Percentiles rank a stretch among this genome's conserved stretches.
Conservation (phyloP, 768 basidiomycete species). For the Myochromella boudieri region DNA sequence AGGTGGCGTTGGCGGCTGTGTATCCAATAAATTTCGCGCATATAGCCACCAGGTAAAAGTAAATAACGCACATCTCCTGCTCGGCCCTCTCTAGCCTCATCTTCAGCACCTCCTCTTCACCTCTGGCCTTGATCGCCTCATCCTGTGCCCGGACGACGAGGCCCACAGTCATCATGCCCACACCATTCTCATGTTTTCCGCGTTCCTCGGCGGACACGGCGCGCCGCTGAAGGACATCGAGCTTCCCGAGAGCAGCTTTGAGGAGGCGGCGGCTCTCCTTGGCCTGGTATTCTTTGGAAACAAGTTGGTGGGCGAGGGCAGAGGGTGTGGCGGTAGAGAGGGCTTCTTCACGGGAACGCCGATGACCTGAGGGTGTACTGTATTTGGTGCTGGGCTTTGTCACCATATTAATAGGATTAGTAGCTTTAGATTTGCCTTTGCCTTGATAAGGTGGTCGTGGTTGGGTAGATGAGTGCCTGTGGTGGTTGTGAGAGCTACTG, state of each 20-base stretch:
- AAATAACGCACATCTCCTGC: slow-evolving; percentile 26
- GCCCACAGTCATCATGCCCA: slow-evolving; percentile 23
- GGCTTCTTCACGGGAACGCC: slow-evolving; percentile 25
- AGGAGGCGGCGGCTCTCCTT: slow-evolving; percentile 28
- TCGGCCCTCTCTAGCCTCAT: slow-evolving; percentile 25
- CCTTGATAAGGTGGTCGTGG: no score
- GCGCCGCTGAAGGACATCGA: slow-evolving; percentile 20
- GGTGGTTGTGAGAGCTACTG: no score
- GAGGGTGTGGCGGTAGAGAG: slow-evolving; percentile 25
- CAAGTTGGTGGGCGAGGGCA: slow-evolving; percentile 24
- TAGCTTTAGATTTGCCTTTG: no score
- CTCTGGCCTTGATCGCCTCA: slow-evolving; percentile 22
- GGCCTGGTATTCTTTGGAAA: slow-evolving; percentile 26
- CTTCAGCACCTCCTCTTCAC: slow-evolving; percentile 25
- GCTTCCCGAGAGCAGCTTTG: slow-evolving; percentile 24
- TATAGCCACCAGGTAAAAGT: not conserved
- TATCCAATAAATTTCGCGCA: no score
- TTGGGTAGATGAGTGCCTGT: no score
- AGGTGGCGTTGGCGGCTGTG: no score
- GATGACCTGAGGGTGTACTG: no score
- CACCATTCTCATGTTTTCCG: slow-evolving; percentile 20
- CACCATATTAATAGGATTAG: no score
- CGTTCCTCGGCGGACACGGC: slow-evolving; percentile 18
- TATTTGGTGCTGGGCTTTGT: no score
- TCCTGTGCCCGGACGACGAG: slow-evolving; percentile 26